Evolutionary conservation across 441 rosid genomes (phyloP).

Genomic region (California macrophylla): DNA sequence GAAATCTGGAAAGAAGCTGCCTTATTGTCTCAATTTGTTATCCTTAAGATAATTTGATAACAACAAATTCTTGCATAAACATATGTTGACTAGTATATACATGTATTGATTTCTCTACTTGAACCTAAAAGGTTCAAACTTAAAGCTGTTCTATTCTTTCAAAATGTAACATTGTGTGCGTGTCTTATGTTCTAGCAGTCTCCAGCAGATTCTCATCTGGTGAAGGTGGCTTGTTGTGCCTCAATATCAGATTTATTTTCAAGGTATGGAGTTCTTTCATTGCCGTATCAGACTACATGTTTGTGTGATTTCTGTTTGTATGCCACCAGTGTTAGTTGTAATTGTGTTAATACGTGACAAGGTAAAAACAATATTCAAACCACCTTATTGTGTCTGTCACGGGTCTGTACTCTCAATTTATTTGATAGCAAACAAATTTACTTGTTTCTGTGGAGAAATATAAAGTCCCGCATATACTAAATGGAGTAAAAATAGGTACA

Average conservation of each 20-base stretch:
- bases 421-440: neutral
- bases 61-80: conserved; percentile 3
- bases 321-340: neutral
- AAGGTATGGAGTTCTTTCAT: conserved; percentile 32
- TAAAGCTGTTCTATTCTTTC: neutral
- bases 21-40: neutral
- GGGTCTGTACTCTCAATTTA: neutral
- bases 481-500: neutral
- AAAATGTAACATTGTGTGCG: neutral
- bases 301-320: too few relatives aligned
- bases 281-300: neutral
- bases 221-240: conserved; percentile 67
- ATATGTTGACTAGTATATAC: neutral
- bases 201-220: conserved; percentile 53
- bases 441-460: neutral
- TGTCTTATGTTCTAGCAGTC: conserved; percentile 37
- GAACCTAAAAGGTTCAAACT: neutral
- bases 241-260: conserved; percentile 56
- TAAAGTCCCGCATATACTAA: neutral
- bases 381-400: neutral
- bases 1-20: neutral
- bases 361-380: neutral
- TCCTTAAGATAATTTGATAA: neutral
- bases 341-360: neutral
- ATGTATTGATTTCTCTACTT: neutral